Conservation (phyloP, 1,284 basidiomycete species). For the Porodaedalea pini region DNA sequence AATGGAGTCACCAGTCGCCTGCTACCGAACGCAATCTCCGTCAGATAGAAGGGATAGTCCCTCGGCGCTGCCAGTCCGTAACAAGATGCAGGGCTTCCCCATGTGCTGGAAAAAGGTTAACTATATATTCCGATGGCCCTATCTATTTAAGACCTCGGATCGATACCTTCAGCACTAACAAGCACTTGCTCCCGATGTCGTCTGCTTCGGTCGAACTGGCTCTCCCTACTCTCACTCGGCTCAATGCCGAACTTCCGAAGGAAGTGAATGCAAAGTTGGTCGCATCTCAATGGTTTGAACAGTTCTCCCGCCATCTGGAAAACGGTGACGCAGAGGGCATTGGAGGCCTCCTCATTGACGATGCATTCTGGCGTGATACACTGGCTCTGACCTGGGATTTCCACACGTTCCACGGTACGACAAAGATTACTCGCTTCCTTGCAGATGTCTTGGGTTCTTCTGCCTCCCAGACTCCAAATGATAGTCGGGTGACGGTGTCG, state of each 20-base stretch:
- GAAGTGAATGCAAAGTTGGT: constrained; percentile 7
- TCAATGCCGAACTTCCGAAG: constrained; percentile 7
- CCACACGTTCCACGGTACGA: constrained; percentile 33
- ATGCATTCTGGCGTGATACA: constrained; percentile 33
- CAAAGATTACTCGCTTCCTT: constrained; percentile 24
- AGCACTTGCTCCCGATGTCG: no score
- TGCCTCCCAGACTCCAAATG: background rate
- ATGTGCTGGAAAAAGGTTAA: no score
- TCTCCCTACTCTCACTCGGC: constrained; percentile 11
- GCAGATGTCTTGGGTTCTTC: constrained; percentile 23
- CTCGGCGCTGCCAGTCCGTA: no score
- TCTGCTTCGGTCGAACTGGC: background rate
- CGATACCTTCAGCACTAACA: no score
- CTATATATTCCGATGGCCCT: no score
- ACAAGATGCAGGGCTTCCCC: no score
- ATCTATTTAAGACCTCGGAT: no score
- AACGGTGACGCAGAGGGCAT: constrained; percentile 8
- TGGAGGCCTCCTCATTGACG: constrained; percentile 21
- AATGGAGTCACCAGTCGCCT: no score
- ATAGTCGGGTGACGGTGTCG: background rate
- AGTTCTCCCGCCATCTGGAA: constrained; percentile 7
- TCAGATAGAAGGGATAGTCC: no score
- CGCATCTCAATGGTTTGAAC: constrained; percentile 12
- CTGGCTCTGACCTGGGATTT: constrained; percentile 33
- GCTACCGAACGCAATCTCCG: no score